These are phyloP conservation scores for Colletotrichum graminicola DNA, from an alignment of 2,329 filamentous ascomycete genomes.

Conservation along the genomic window DNA sequence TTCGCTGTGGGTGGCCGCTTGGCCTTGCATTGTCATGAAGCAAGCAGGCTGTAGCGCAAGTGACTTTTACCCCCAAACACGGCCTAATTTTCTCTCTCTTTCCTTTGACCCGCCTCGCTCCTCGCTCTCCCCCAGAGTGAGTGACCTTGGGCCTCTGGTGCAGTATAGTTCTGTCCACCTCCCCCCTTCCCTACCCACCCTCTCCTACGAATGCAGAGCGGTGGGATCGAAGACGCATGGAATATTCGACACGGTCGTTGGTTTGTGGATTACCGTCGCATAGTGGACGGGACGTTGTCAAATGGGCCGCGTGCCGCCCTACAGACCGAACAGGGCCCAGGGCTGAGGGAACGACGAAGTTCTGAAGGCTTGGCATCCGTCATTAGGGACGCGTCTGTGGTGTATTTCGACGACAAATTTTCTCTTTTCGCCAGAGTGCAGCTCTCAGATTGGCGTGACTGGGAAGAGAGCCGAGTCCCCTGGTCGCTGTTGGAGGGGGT, in stretches of 20 bases:
- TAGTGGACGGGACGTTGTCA: constrained; percentile 40
- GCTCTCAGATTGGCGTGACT: constrained; percentile 35
- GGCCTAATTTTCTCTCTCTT: neutral
- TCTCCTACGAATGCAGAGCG: constrained; percentile 8
- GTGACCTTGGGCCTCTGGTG: constrained; percentile 11
- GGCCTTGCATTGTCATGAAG: constrained; percentile 25
- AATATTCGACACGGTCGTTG: constrained; percentile 39
- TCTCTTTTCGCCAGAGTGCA: constrained; percentile 34
- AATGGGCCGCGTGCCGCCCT: constrained; percentile 38
- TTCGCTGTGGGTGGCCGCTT: neutral
- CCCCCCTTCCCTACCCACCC: neutral
- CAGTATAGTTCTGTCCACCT: neutral
- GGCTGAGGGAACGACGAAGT: constrained; percentile 40
- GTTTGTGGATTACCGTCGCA: constrained; percentile 40
- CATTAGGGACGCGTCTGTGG: constrained; percentile 37
- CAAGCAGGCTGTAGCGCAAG: constrained; percentile 24
- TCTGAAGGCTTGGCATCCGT: constrained; percentile 41
- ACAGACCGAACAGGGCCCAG: constrained; percentile 39
- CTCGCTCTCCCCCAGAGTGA: neutral
- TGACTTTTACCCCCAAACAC: constrained; percentile 15
- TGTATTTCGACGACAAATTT: constrained; percentile 29
- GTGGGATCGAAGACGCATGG: constrained; percentile 38
- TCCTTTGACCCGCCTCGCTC: constrained; percentile 6
- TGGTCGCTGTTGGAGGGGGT: constrained; percentile 12
- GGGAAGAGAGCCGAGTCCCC: constrained; percentile 20